Conservation (phyloP, 805 yeast genomes). For the Zygosaccharomyces pseudorouxii region DNA sequence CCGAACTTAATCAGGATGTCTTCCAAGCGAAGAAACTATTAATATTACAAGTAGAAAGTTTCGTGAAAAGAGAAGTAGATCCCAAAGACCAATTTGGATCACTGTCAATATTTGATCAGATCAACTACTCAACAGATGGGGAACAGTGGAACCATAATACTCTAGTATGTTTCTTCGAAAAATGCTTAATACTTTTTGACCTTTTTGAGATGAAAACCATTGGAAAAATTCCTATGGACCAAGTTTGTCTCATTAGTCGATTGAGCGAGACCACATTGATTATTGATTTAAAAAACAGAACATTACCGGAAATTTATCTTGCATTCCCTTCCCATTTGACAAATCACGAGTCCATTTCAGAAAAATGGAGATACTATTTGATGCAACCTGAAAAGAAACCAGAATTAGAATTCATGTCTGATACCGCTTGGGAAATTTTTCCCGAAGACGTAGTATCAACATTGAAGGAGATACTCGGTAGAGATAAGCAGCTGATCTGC, state of each 20-base stretch:
- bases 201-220: slow-evolving; percentile 26
- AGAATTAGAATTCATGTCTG: slow-evolving; percentile 43
- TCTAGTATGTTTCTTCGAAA: slow-evolving; percentile 16
- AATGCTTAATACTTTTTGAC: slow-evolving; percentile 20
- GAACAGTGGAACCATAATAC: slow-evolving; percentile 37
- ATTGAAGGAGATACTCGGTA: slow-evolving; percentile 40
- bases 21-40: slow-evolving; percentile 1
- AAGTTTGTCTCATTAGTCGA: slow-evolving; percentile 34
- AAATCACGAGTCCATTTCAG: slow-evolving; percentile 31
- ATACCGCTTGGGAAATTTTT: slow-evolving; percentile 46
- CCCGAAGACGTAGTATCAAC: slow-evolving; percentile 26
- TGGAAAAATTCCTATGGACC: slow-evolving; percentile 40
- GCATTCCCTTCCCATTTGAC: slow-evolving; percentile 24
- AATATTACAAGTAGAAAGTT: slow-evolving; percentile 6
- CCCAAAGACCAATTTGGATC: slow-evolving; percentile 10
- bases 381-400: slow-evolving; percentile 11
- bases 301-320: slow-evolving; percentile 42
- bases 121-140: slow-evolving; percentile 43
- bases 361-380: slow-evolving; percentile 42
- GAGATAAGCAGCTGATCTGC: slow-evolving; percentile 38
- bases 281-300: slow-evolving; percentile 39
- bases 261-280: slow-evolving; percentile 28
- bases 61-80: slow-evolving; percentile 10
- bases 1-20: not conserved
- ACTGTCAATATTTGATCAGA: slow-evolving; percentile 39